Base-by-base conservation (phyloP, 2,329 filamentous ascomycete species). In the Mariannaea sp. region DNA sequence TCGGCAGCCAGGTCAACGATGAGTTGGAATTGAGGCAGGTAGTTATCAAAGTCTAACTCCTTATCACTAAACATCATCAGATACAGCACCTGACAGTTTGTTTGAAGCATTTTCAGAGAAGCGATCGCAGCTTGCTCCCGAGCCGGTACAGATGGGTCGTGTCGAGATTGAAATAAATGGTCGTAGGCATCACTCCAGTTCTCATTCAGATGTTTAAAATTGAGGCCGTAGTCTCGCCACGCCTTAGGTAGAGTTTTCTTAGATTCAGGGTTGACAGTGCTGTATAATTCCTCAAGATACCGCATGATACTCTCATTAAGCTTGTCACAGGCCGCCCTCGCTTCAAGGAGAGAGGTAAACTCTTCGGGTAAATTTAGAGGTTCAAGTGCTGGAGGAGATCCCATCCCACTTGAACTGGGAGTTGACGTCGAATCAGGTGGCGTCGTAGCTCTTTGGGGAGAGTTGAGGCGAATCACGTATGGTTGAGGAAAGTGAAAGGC, bases 401-500 rank as follows among this genome's bases (percentile, higher is more conserved):
- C 70, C 7, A 64, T 70, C 7, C 79, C 75, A 1, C 46, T 54
- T 8, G 79, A 76, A 3, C 71, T 68, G 1, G 79, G 74, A 3
- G 78, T 77, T 16, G 50, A 45, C 8, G 55, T 45, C 16, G 56
- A 49, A 16, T 39, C 49, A 20, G 32, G 71, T 33, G 8, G 69
- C 58, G 6, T 75, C 58, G 58, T 72, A 65, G 39, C 72, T 64
- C 53, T 62, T 58, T 57, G 59, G 2, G 57, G 51, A 22, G 43
- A 19, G 27, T 48, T 63, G 55, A 55, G 77, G 5, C 76, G 77
- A 55, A 86, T 81, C 6, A 86, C 82, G 50, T 79, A 84, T 1
- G 83, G 83, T 24, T 83, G 76, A 1, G 83, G 83, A 54, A 86
- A 86, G 65, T 87, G 84, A 63, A 86, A 87, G 26, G 84, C 84